Base-by-base conservation (phyloP, 345 rosid species). In the Boechera stricta region DNA sequence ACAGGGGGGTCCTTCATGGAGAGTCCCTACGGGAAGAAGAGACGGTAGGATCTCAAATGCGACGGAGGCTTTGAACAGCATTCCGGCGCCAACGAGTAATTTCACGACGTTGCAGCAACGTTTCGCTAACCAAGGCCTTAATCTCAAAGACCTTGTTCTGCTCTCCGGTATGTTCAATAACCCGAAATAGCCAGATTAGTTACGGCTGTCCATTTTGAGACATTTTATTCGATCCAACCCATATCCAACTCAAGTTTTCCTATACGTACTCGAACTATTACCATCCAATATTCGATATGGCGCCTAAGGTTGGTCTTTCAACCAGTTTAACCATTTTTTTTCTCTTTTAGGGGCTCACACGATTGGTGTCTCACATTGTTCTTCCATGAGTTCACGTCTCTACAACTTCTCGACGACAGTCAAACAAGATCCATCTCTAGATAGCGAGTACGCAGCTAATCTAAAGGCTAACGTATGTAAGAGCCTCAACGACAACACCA, bases 1-100 rank as follows among this genome's bases (percentile, higher is more conserved):
- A 10, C 10, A 74, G 93, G 98, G 95, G 59, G 98, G 97, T 69
- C 97, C 96, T 0, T 85, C 59, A 13, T 94, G 98, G 97, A 82
- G 45, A 3, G 98, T 92, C n/a, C 97, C 97, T 1, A 89, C 98
- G 0, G 97, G 93, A 5, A 44, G 97, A 72, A 80, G 97, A 83
- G 97, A 94, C 26, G 97, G 97, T 5, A 42, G 79, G 36, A 77
- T 90, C 73, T 94, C 98, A 11, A 88, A 62, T 18, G 10, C 52
- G 2, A 29, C 89, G 0, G 97, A 92, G 73, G 93, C 97, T n/a
- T 0, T 15, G 8, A 73, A 26, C 75, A 76, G 82, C 61, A 87
- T 92, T 64, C 97, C 98, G 0, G 7, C 87, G 7, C 97, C 97
- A 1, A 61, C 79, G 2, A 65, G 81, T 82, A 94, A 90, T 64